Base-by-base conservation (phyloP, 257 asterid genomes). In the Thymus mandschuricus region DNA sequence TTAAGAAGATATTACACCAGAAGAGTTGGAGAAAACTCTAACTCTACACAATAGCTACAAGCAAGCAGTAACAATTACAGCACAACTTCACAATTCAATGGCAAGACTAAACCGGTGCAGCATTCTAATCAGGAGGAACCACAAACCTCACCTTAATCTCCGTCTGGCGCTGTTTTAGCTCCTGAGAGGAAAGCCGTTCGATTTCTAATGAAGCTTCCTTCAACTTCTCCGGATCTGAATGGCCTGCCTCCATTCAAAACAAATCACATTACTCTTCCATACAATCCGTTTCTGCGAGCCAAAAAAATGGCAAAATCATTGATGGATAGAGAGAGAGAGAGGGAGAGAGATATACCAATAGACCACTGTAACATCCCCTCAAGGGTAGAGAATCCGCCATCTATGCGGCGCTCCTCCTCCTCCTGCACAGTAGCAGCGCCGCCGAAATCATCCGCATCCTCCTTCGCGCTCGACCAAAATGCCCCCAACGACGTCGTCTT, bases 311-410 rank as follows among this genome's bases (percentile, higher is more conserved):
- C 59, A 13, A 56, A 27, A 50, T 33, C 34, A 43, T 60, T 58
- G 21, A 5, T n/a, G n/a, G n/a, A n/a, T n/a, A n/a, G 58, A 46
- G 51, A 7, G 52, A 64, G 40, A 40, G 21, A 43, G 57, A 48
- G 72, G 62, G 48, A 21, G 48, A 54, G 65, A 61, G 68, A 8
- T 8, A 29, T 84, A 90, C 96, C 95, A 77, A 92, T 85, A 73
- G 96, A 94, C 97, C 96, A 92, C 80, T 92, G 96, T 44, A 92
- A 51, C 96, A 89, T 87, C 44, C 96, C 96, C 13, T 89, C 96
- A 29, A 92, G 90, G 72, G 95, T 86, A 75, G 97, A 89, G 81
- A 92, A 92, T 10, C 97, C 97, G 30, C 96, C 97, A 33, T 85
- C 92, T 52, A 87, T 66, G 6, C 83, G 83, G 60, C 52, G 58